Conservation (phyloP, 306 rosid species). For the Ochetophila trinervis region DNA sequence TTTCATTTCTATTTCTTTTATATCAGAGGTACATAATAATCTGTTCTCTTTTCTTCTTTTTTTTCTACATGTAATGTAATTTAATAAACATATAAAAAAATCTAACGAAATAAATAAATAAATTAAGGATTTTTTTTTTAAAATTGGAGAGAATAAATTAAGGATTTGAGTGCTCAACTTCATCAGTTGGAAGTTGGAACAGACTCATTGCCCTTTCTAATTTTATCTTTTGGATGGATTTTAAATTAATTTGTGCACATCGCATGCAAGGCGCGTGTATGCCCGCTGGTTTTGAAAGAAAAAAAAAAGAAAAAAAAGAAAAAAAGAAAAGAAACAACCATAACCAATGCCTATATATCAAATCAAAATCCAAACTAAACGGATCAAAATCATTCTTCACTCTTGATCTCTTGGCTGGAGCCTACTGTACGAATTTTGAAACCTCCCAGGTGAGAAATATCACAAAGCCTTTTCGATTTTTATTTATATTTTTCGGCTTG, state of each 20-base stretch:
- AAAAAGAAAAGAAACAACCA: background rate
- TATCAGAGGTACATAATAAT: no score
- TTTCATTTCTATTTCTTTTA: no score
- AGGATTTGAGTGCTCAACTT: no score
- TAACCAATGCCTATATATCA: background rate
- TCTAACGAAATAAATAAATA: no score
- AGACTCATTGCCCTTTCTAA: no score
- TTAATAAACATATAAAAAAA: no score
- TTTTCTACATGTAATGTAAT: no score
- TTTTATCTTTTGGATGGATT: no score
- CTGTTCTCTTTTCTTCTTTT: no score
- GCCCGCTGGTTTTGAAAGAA: slow-evolving; percentile 8
- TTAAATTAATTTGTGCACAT: background rate
- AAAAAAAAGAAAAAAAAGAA: background rate
- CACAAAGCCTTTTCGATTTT: background rate
- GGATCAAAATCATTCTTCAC: slow-evolving; percentile 5
- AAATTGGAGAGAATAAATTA: no score
- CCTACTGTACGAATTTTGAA: background rate
- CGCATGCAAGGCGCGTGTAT: slow-evolving; percentile 24
- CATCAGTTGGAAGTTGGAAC: no score
- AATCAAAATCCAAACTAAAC: slow-evolving; percentile 3
- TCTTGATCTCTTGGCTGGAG: background rate
- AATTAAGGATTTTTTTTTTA: no score
- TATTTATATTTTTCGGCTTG: background rate
- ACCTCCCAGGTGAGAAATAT: background rate